Conservation (phyloP, 768 basidiomycete species). For the Suillus subluteus region DNA sequence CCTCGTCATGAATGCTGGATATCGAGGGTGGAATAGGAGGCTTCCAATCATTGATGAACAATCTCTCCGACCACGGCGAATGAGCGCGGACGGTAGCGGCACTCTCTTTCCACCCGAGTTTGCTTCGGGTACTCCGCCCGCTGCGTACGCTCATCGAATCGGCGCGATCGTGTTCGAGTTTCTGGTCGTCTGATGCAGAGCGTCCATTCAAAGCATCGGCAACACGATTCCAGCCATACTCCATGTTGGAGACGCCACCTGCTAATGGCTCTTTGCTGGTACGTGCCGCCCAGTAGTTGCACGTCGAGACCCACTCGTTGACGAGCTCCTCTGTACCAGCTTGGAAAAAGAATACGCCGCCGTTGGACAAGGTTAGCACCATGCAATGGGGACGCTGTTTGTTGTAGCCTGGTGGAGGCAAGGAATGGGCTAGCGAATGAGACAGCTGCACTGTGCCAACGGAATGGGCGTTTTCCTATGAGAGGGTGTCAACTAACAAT, state of each 20-base stretch:
- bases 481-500: slow-evolving; percentile 13
- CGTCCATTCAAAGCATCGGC: slow-evolving; percentile 55
- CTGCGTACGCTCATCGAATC: slow-evolving; percentile 79
- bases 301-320: slow-evolving; percentile 97
- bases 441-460: slow-evolving; percentile 85
- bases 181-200: slow-evolving; percentile 62
- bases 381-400: slow-evolving; percentile 92
- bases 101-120: slow-evolving; percentile 74
- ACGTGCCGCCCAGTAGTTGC: slow-evolving; percentile 99
- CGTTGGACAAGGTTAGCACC: slow-evolving; percentile 86
- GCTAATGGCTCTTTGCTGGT: slow-evolving; percentile 93
- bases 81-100: slow-evolving; percentile 64
- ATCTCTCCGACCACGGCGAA: slow-evolving; percentile 79
- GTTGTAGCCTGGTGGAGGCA: slow-evolving; percentile 93
- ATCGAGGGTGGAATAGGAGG: slow-evolving; percentile 84
- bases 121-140: slow-evolving; percentile 73
- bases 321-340: slow-evolving; percentile 99
- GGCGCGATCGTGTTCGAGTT: slow-evolving; percentile 47
- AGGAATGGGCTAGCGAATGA: slow-evolving; percentile 84
- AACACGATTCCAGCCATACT: slow-evolving; percentile 95
- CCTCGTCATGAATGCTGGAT: slow-evolving; percentile 87
- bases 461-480: slow-evolving; percentile 80
- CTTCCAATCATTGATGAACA: slow-evolving; percentile 92
- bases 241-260: slow-evolving; percentile 98
- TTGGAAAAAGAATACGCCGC: slow-evolving; percentile 97